phyloP scores from a whole-genome alignment of 2,329 filamentous ascomycete species.

The Colletotrichum cuscutae region DNA sequence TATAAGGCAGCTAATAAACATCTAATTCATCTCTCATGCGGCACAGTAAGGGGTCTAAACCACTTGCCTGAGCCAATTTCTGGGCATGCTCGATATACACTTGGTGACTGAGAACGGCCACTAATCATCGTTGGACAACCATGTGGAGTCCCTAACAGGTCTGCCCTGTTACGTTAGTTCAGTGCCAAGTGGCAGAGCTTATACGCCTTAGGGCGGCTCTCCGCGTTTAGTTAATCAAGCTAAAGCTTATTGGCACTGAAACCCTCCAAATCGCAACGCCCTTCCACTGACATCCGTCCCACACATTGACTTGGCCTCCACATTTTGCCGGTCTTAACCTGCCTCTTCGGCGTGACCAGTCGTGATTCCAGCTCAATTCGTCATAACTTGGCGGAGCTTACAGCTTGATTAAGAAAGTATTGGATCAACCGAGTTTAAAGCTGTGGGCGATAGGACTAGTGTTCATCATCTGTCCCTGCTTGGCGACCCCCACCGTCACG shows the following conservation, averaged over 20 bases:
- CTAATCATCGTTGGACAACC: no score
- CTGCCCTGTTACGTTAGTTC: neutral
- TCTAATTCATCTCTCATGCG: no score
- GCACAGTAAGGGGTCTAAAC: no score
- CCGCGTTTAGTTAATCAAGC: neutral
- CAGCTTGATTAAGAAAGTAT: neutral
- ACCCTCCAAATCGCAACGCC: neutral
- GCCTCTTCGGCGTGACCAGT: neutral
- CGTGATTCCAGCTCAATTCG: neutral
- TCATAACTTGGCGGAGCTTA: neutral
- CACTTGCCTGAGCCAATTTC: no score
- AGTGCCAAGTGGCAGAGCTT: neutral
- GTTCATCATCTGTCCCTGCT: neutral
- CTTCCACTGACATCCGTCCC: conserved; percentile 15
- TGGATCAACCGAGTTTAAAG: neutral
- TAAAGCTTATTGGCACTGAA: neutral
- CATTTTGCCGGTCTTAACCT: neutral
- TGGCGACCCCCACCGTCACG: neutral
- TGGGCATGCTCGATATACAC: no score
- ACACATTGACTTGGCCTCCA: neutral
- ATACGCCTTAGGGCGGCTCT: neutral
- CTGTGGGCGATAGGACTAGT: neutral
- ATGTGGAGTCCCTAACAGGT: neutral
- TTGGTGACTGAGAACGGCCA: no score
- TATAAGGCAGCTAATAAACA: no score